These are phyloP conservation scores for Penicillium robsamsonii DNA, from an alignment of 495 filamentous ascomycete genomes.

Conservation along the genomic window DNA sequence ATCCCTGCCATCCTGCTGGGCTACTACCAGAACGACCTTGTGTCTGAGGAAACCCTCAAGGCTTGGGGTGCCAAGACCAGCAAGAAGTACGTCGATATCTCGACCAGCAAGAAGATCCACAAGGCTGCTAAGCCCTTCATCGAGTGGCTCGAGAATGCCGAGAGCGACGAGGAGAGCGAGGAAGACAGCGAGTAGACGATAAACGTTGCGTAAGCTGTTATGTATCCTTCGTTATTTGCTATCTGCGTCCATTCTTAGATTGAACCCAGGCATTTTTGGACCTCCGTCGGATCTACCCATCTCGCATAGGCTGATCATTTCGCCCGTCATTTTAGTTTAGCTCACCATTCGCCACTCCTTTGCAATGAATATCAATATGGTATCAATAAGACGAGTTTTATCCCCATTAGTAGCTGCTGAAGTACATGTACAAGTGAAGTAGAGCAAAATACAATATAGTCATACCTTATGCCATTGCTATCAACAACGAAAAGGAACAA, in stretches of 20 bases:
- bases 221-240: background rate
- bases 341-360: constrained; percentile 31
- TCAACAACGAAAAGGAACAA: background rate
- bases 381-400: background rate
- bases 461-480: background rate
- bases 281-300: background rate
- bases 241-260: background rate
- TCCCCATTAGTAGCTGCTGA: background rate
- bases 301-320: background rate
- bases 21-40: constrained; percentile 84
- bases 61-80: constrained; percentile 91
- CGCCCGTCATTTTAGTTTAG: constrained; percentile 19
- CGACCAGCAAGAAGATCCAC: constrained; percentile 91
- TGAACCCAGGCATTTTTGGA: background rate
- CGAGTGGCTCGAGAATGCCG: constrained; percentile 87
- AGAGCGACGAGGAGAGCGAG: constrained; percentile 70
- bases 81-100: constrained; percentile 93
- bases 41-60: constrained; percentile 82
- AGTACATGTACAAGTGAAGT: background rate
- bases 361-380: constrained; percentile 3
- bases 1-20: constrained; percentile 81
- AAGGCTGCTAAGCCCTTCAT: constrained; percentile 92
- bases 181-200: constrained; percentile 38
- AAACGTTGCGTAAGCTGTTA: background rate
- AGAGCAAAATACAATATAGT: background rate